These are phyloP conservation scores for Neofusicoccum umdonicola DNA, from an alignment of 2,329 filamentous ascomycete species.

Conservation along the genomic window DNA sequence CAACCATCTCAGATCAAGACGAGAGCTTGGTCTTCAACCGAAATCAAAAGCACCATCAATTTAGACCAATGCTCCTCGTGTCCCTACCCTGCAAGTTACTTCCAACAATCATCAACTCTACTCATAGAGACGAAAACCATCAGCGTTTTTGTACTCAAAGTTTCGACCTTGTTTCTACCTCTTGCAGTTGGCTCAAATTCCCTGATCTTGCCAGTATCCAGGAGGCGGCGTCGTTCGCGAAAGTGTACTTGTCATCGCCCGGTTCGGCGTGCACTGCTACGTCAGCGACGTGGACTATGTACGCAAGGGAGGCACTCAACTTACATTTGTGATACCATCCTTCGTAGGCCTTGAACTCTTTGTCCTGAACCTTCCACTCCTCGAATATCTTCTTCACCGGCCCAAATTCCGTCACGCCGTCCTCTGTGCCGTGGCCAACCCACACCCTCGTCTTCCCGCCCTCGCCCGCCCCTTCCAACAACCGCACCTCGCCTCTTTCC, in stretches of 20 bases:
- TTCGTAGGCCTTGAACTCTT: conserved; percentile 69
- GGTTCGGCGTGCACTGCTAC: conserved; percentile 38
- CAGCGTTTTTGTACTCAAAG: conserved; percentile 23
- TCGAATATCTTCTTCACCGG: conserved; percentile 65
- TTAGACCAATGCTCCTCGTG: not conserved
- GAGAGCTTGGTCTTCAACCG: not conserved
- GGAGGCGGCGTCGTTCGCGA: conserved; percentile 33
- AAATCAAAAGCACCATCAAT: not conserved
- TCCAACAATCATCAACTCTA: not conserved
- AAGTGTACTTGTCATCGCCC: conserved; percentile 32
- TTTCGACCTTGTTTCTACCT: conserved; percentile 32
- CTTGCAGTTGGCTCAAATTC: conserved; percentile 27
- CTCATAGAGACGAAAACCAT: not conserved
- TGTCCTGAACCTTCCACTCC: conserved; percentile 59
- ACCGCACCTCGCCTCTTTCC: conserved; percentile 52
- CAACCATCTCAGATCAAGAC: not conserved
- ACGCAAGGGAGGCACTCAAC: conserved; percentile 21
- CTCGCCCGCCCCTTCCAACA: conserved; percentile 44
- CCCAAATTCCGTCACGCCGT: conserved; percentile 66
- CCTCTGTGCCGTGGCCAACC: conserved; percentile 73
- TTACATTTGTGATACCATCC: conserved; percentile 72
- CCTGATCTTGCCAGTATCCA: conserved; percentile 36
- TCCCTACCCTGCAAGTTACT: not conserved
- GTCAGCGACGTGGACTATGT: not conserved
- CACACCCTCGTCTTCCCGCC: conserved; percentile 63